phyloP scores from a whole-genome alignment of 331 rosid genomes.

The Stylosanthes scabra region DNA sequence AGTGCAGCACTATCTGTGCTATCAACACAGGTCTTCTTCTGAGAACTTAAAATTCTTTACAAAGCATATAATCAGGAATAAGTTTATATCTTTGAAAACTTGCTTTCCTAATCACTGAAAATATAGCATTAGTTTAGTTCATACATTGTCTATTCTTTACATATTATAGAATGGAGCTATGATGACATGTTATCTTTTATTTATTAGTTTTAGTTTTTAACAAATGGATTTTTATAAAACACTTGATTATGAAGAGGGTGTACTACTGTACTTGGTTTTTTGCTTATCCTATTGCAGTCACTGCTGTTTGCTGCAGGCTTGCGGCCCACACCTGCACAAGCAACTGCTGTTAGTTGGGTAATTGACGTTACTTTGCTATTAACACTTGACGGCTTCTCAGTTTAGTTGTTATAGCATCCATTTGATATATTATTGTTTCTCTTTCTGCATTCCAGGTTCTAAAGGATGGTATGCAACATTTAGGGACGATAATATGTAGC shows the following conservation, averaged over 20 bases:
- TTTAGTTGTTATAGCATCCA: slow-evolving; percentile 10
- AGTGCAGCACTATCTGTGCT: slow-evolving; percentile 77
- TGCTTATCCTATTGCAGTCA: slow-evolving; percentile 76
- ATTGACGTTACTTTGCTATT: slow-evolving; percentile 38
- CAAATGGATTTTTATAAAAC: background rate
- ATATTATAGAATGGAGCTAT: background rate
- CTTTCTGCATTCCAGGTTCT: slow-evolving; percentile 53
- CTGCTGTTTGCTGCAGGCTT: slow-evolving; percentile 94
- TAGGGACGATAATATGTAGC: slow-evolving; percentile 79
- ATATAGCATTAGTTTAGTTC: background rate
- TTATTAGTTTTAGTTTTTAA: background rate
- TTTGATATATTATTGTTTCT: slow-evolving; percentile 16
- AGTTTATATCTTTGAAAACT: slow-evolving; percentile 1
- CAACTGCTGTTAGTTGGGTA: slow-evolving; percentile 93
- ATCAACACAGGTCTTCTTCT: slow-evolving; percentile 76
- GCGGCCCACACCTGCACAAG: slow-evolving; percentile 89
- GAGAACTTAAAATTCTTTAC: slow-evolving; percentile 28
- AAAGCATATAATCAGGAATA: slow-evolving; percentile 5
- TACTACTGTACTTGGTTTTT: slow-evolving; percentile 34
- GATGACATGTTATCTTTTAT: background rate
- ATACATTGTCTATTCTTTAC: background rate
- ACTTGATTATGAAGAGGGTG: background rate
- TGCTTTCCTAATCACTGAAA: slow-evolving; percentile 5
- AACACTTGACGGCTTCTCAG: slow-evolving; percentile 3
- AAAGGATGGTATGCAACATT: slow-evolving; percentile 91